These are phyloP conservation scores for Septoria petroselini DNA, from an alignment of 2,329 filamentous ascomycete genomes.

Conservation along the genomic window DNA sequence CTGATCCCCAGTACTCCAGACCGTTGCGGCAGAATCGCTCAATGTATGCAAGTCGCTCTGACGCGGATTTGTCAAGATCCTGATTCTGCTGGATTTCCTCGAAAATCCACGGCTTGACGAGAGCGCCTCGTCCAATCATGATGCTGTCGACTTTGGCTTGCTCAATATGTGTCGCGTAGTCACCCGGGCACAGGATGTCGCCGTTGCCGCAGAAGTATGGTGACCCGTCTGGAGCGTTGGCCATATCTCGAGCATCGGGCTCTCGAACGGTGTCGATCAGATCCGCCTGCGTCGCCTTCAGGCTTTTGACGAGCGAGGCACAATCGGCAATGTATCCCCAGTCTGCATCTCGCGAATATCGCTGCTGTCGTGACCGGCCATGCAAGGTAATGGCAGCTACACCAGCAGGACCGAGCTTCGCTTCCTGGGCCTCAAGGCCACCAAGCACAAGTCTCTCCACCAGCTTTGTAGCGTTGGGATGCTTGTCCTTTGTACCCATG, in stretches of 20 bases:
- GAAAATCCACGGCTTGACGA: conserved; percentile 98
- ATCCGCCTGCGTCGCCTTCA: conserved; percentile 66
- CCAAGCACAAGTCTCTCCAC: conserved; percentile 82
- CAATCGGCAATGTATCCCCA: conserved; percentile 94
- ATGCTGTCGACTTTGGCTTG: conserved; percentile 83
- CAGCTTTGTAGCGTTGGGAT: conserved; percentile 75
- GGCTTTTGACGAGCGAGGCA: conserved; percentile 74
- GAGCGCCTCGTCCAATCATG: conserved; percentile 93
- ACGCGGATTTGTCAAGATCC: conserved; percentile 90
- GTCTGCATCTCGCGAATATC: conserved; percentile 88
- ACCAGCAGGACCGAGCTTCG: conserved; percentile 69
- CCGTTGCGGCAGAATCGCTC: conserved; percentile 81
- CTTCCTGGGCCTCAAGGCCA: conserved; percentile 64
- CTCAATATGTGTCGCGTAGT: conserved; percentile 76
- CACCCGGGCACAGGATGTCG: conserved; percentile 88
- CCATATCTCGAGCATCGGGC: conserved; percentile 69
- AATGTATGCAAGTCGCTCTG: conserved; percentile 78
- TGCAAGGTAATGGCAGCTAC: conserved; percentile 95
- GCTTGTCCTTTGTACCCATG: conserved; percentile 78
- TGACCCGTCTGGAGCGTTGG: conserved; percentile 54
- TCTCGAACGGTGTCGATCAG: conserved; percentile 74
- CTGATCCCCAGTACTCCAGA: conserved; percentile 90
- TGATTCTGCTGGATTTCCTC: conserved; percentile 91
- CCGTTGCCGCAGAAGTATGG: conserved; percentile 91
- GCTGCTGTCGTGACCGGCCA: conserved; percentile 87